Conservation (phyloP, 2,329 filamentous ascomycete genomes). For the Fusarium acutatum region DNA sequence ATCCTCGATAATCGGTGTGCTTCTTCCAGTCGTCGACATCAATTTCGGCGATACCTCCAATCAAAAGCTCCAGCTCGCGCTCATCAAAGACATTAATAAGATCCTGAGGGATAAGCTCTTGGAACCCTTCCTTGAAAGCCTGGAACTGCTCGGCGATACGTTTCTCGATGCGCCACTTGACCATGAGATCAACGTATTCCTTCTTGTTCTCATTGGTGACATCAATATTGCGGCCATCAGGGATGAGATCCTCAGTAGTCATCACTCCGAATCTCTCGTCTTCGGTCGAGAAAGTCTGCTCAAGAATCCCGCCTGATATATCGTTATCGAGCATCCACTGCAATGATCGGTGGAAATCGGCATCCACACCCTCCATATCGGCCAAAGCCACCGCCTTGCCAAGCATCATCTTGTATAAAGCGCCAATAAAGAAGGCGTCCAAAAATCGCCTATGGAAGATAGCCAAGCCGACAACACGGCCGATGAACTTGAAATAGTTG, state of each 20-base stretch:
- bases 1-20: constrained; percentile 98
- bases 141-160: constrained; percentile 98
- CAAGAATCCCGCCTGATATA: constrained; percentile 88
- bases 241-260: constrained; percentile 92
- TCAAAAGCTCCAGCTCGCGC: constrained; percentile 93
- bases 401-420: constrained; percentile 99
- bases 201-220: constrained; percentile 99
- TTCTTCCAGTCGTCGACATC: constrained; percentile 99
- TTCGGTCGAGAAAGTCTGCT: constrained; percentile 96
- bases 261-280: constrained; percentile 97
- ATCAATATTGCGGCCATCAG: constrained; percentile 87
- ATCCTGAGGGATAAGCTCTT: constrained; percentile 95
- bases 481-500: constrained; percentile 99
- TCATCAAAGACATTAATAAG: constrained; percentile 99
- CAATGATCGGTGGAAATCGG: constrained; percentile 94
- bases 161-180: constrained; percentile 99
- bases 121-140: constrained; percentile 96
- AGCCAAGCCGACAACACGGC: constrained; percentile 92
- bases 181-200: constrained; percentile 98
- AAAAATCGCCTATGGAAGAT: constrained; percentile 98
- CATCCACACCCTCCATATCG: constrained; percentile 99
- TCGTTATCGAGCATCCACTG: constrained; percentile 99
- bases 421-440: constrained; percentile 98
- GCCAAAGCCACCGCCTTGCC: constrained; percentile 90
- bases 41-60: constrained; percentile 99